Conservation (phyloP, 306 rosid genomes). For the Quercus cerris region DNA sequence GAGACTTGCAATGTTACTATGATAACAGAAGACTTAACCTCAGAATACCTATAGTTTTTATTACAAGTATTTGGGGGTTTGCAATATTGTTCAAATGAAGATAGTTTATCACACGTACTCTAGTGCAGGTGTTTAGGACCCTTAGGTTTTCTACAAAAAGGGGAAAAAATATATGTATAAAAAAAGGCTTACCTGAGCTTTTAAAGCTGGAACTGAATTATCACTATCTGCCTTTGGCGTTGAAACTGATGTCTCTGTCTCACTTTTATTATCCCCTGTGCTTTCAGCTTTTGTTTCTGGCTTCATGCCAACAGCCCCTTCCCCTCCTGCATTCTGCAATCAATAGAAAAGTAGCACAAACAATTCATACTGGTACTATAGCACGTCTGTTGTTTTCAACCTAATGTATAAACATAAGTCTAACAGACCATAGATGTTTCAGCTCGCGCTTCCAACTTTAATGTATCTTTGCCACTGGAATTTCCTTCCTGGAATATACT, state of each 20-base stretch:
- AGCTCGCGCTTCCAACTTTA: constrained; percentile 60
- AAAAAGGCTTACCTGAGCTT: constrained; percentile 50
- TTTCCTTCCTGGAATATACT: constrained; percentile 69
- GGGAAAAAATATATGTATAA: not conserved
- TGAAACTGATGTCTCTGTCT: constrained; percentile 35
- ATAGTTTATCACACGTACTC: not conserved
- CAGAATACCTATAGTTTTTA: not conserved
- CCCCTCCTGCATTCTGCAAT: constrained; percentile 38
- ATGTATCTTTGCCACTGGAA: constrained; percentile 43
- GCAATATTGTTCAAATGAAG: not conserved
- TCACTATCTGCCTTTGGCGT: constrained; percentile 40
- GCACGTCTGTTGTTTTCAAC: constrained; percentile 5
- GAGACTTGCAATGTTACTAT: not conserved
- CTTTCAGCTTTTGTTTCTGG: constrained; percentile 50
- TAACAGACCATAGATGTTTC: constrained; percentile 61
- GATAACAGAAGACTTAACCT: not conserved
- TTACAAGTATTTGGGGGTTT: not conserved
- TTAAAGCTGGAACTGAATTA: constrained; percentile 42
- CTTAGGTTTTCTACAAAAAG: not conserved
- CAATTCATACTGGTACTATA: constrained; percentile 3
- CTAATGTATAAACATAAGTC: constrained; percentile 14
- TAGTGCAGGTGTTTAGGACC: not conserved
- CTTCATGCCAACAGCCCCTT: constrained; percentile 29
- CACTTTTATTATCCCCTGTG: constrained; percentile 40
- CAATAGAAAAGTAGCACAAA: not conserved